These are phyloP conservation scores for Batkoa obscura DNA, from an alignment of 371 early-diverging fungal species.

Conservation along the genomic window DNA sequence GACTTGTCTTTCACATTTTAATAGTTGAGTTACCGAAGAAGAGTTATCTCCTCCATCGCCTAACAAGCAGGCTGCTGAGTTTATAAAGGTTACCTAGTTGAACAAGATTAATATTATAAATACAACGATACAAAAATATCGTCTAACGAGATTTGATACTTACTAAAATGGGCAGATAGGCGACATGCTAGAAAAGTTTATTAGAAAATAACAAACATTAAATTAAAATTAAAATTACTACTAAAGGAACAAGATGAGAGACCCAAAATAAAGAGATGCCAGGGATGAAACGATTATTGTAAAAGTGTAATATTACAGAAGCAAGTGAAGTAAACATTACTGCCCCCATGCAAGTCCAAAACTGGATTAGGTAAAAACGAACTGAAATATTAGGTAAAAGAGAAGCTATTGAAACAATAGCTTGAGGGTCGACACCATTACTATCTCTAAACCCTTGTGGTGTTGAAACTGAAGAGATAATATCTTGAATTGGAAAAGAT, in stretches of 20 bases:
- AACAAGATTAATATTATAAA: too few species aligned
- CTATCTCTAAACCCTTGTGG: not conserved
- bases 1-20: slow-evolving; percentile 3
- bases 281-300: slow-evolving; percentile 7
- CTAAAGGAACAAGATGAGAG: slow-evolving; percentile 15
- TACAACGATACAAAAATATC: too few species aligned
- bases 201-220: not conserved
- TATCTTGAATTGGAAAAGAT: slow-evolving; percentile 20
- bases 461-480: slow-evolving; percentile 5
- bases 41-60: not conserved
- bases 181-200: slow-evolving; percentile 1
- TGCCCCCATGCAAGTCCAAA: slow-evolving; percentile 17
- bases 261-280: slow-evolving; percentile 19
- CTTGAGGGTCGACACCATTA: too few species aligned
- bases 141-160: too few species aligned
- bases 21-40: slow-evolving; percentile 9
- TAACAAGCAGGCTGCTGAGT: slow-evolving; percentile 17
- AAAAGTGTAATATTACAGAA: slow-evolving; percentile 12
- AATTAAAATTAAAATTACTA: slow-evolving; percentile 14
- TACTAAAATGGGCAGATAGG: slow-evolving; percentile 15
- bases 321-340: slow-evolving; percentile 11
- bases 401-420: slow-evolving; percentile 9
- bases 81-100: slow-evolving; percentile 14
- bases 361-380: slow-evolving; percentile 15
- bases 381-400: slow-evolving; percentile 17